Conservation (phyloP, 768 basidiomycete species). For the Mycena rosella region DNA sequence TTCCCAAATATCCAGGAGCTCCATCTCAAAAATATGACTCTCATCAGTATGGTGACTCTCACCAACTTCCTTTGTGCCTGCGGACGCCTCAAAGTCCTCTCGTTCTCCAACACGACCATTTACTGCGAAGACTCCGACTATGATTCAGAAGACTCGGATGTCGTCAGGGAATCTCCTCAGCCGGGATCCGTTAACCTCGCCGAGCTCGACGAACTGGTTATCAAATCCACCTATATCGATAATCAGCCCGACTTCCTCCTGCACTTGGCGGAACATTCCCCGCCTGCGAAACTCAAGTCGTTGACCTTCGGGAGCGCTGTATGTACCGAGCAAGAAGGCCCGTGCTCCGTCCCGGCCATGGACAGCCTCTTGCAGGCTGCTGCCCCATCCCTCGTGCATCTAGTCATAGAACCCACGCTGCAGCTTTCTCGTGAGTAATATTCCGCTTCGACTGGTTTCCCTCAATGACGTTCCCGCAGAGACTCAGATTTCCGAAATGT, state of each 20-base stretch:
- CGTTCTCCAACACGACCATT: not conserved
- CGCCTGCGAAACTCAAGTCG: not conserved
- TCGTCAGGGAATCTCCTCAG: too few relatives aligned
- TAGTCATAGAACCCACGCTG: not conserved
- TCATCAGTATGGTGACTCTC: not conserved
- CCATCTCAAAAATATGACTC: not conserved
- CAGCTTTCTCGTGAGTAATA: not conserved
- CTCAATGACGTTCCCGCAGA: not conserved
- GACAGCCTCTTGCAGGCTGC: not conserved
- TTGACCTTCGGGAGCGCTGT: not conserved
- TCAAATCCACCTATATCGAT: not conserved
- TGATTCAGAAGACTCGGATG: too few relatives aligned
- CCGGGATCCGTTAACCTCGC: not conserved
- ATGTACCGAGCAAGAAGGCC: not conserved
- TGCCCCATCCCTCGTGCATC: not conserved
- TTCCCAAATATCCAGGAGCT: constrained; percentile 5
- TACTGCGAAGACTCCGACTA: too few relatives aligned
- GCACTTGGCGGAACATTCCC: not conserved
- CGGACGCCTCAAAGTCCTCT: not conserved
- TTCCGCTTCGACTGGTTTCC: not conserved
- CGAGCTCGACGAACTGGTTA: not conserved
- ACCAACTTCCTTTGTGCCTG: not conserved
- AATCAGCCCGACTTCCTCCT: not conserved
- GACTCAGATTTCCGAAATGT: not conserved
- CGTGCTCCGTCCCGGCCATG: not conserved